Evolutionary conservation across 2,329 filamentous ascomycete species (phyloP).

Genomic region (Aspergillus alliaceus): DNA sequence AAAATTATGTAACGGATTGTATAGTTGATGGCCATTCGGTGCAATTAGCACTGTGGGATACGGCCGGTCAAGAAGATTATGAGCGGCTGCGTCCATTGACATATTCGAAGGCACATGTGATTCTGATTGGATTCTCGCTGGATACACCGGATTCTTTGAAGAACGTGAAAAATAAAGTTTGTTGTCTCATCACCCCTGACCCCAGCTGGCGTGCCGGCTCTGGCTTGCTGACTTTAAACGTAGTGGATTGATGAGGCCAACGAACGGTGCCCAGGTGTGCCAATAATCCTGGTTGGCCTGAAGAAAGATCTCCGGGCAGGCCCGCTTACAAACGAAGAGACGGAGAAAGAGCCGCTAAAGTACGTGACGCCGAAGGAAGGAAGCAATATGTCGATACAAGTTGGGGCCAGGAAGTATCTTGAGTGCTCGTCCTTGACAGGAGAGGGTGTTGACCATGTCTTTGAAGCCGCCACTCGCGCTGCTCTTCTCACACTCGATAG

Average conservation of each 20-base stretch:
- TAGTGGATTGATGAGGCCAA: slow-evolving; percentile 96
- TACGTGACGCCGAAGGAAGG: slow-evolving; percentile 85
- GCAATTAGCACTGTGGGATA: slow-evolving; percentile 97
- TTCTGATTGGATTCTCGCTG: slow-evolving; percentile 92
- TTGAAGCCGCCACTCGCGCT: slow-evolving; percentile 92
- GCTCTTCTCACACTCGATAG: slow-evolving; percentile 93
- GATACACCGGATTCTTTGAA: slow-evolving; percentile 95
- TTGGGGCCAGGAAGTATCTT: slow-evolving; percentile 91
- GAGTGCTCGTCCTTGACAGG: slow-evolving; percentile 95
- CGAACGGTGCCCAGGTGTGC: slow-evolving; percentile 85
- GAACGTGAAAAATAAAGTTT: slow-evolving; percentile 95
- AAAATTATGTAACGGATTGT: slow-evolving; percentile 99
- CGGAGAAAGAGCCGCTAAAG: slow-evolving; percentile 88
- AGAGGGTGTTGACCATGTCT: slow-evolving; percentile 97
- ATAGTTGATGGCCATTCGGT: slow-evolving; percentile 97
- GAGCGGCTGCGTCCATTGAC: slow-evolving; percentile 90
- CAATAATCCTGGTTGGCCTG: slow-evolving; percentile 91
- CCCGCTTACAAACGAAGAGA: slow-evolving; percentile 90
- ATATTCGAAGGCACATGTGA: slow-evolving; percentile 96
- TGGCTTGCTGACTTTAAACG: slow-evolving; percentile 30
- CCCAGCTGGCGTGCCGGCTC: no score
- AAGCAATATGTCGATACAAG: slow-evolving; percentile 76
- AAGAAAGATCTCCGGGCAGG: slow-evolving; percentile 98
- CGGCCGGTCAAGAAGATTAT: slow-evolving; percentile 98
- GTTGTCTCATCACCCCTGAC: no score